Conservation (phyloP, 1,284 basidiomycete species). For the Pterulicium gracile region DNA sequence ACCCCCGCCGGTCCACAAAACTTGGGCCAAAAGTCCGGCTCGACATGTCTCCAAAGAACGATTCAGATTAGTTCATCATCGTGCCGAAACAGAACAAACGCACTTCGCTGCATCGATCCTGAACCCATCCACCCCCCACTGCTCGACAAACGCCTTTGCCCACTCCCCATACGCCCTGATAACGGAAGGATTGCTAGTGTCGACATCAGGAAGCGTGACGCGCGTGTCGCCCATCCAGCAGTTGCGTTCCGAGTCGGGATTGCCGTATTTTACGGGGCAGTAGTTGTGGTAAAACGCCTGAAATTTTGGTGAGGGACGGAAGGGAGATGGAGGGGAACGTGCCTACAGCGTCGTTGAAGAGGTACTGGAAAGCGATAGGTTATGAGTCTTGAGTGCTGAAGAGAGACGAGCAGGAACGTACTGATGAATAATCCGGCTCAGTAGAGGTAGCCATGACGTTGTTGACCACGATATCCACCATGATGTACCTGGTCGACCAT, state of each 20-base stretch:
- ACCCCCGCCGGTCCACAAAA: constrained; percentile 67
- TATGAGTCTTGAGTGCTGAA: neutral
- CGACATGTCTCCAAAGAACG: constrained; percentile 41
- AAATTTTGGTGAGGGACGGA: too few relatives aligned
- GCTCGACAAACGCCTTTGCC: constrained; percentile 50
- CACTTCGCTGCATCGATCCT: constrained; percentile 74
- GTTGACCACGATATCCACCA: constrained; percentile 75
- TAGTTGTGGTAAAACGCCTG: constrained; percentile 51
- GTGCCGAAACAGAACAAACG: constrained; percentile 13
- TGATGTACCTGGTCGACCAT: constrained; percentile 44
- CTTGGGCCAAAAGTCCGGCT: constrained; percentile 54
- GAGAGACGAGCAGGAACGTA: neutral
- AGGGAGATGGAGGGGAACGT: too few relatives aligned
- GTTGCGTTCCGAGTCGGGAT: constrained; percentile 53
- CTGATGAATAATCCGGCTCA: constrained; percentile 39
- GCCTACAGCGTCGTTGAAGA: constrained; percentile 45
- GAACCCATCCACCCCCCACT: constrained; percentile 59
- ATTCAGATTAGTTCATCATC: constrained; percentile 5
- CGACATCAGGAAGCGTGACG: constrained; percentile 60
- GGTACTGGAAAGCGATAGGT: too few relatives aligned
- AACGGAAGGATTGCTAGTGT: constrained; percentile 56
- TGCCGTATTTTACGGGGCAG: constrained; percentile 54
- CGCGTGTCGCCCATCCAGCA: constrained; percentile 70
- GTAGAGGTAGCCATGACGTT: constrained; percentile 54
- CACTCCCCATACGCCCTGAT: constrained; percentile 45